Conservation (phyloP, 192 early-diverging fungal species). For the Spizellomyces punctatus region DNA sequence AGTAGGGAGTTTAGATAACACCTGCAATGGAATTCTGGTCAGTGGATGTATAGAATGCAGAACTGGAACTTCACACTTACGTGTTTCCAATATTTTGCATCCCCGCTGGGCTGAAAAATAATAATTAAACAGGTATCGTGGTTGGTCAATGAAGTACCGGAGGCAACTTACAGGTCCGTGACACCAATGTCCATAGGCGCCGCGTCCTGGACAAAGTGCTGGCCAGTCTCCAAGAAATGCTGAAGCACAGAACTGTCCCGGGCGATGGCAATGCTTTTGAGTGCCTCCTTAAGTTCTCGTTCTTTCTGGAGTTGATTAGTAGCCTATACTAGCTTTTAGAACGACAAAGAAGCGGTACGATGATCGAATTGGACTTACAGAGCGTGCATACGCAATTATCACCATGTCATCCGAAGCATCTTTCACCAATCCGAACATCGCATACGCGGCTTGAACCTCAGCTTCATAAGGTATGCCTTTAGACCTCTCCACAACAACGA, state of each 20-base stretch:
- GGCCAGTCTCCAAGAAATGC: constrained; percentile 34
- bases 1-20: constrained; percentile 49
- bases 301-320: constrained; percentile 5
- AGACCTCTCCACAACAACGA: constrained; percentile 35
- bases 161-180: no score
- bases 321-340: not conserved
- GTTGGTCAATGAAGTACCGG: no score
- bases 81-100: constrained; percentile 50
- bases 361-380: not conserved
- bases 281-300: constrained; percentile 16
- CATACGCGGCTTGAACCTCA: constrained; percentile 22
- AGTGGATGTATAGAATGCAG: no score
- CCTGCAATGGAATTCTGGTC: no score
- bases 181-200: no score
- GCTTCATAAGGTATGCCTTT: constrained; percentile 21
- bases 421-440: constrained; percentile 1
- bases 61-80: no score
- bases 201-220: not conserved
- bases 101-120: constrained; percentile 23
- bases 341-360: no score
- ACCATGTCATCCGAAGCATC: constrained; percentile 13
- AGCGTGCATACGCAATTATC: constrained; percentile 2
- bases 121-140: no score
- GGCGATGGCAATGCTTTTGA: constrained; percentile 20
- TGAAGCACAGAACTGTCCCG: constrained; percentile 30